A percentile compares a stretch with the other conserved stretches of the same genome.
These are phyloP conservation scores for Penicillium rolfsii DNA, from an alignment of 2,329 filamentous ascomycete species.

Conservation along the genomic window DNA sequence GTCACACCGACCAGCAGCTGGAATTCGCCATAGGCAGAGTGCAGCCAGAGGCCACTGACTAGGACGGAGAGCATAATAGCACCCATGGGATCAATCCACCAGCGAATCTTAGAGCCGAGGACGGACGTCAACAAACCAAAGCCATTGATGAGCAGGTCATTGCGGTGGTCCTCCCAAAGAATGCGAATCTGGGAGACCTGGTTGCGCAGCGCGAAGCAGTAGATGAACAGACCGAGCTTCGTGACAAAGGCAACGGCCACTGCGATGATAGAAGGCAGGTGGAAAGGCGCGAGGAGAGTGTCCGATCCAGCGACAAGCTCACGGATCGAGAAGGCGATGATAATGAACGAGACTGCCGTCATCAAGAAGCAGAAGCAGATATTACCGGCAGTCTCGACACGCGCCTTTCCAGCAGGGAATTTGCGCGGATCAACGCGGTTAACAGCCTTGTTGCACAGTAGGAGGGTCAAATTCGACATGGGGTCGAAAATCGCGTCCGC, in stretches of 20 bases:
- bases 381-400: constrained; percentile 93
- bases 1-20: constrained; percentile 87
- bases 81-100: constrained; percentile 95
- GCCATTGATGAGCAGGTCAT: constrained; percentile 95
- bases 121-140: constrained; percentile 89
- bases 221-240: constrained; percentile 81
- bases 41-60: constrained; percentile 79
- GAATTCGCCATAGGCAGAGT: constrained; percentile 87
- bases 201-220: constrained; percentile 89
- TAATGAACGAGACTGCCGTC: constrained; percentile 86
- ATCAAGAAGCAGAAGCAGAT: constrained; percentile 97
- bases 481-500: constrained; percentile 95
- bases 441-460: constrained; percentile 85
- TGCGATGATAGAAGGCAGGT: constrained; percentile 81
- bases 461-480: constrained; percentile 82
- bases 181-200: constrained; percentile 91
- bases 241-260: constrained; percentile 82
- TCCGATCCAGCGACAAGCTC: constrained; percentile 62
- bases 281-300: constrained; percentile 66
- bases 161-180: constrained; percentile 95
- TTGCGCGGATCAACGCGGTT: constrained; percentile 80
- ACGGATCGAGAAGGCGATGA: constrained; percentile 83
- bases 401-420: constrained; percentile 89
- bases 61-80: constrained; percentile 80
- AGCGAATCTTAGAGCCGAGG: constrained; percentile 82